Evolutionary conservation across 257 asterid genomes (phyloP).

Genomic region (Solanum tacnaense): DNA sequence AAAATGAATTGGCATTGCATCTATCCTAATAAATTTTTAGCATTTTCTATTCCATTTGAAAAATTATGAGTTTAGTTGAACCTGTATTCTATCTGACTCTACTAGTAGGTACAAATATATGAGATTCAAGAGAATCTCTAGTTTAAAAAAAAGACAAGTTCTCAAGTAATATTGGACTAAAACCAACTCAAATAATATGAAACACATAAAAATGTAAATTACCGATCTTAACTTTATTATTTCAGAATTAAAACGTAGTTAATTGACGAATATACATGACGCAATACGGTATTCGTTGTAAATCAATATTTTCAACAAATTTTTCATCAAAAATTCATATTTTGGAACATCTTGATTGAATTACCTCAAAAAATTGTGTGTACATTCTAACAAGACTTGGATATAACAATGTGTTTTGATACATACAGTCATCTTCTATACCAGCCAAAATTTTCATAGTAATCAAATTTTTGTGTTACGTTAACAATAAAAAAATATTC

Average conservation of each 20-base stretch:
- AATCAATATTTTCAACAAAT: background rate
- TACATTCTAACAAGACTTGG: too few species aligned
- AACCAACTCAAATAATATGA: background rate
- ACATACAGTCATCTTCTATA: background rate
- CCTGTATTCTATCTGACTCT: background rate
- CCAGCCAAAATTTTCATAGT: background rate
- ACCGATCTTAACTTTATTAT: background rate
- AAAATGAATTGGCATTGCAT: background rate
- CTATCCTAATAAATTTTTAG: background rate
- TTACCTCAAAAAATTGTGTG: background rate
- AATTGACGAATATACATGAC: background rate
- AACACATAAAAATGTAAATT: background rate
- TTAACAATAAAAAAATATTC: background rate
- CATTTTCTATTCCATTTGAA: background rate
- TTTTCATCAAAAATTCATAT: background rate
- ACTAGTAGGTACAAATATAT: background rate
- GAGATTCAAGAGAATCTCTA: background rate
- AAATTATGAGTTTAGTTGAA: background rate
- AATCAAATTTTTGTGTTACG: background rate
- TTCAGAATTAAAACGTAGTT: background rate
- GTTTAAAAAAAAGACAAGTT: background rate
- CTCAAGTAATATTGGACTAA: background rate
- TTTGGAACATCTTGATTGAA: background rate
- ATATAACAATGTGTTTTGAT: too few species aligned
- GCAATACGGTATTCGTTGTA: background rate